These are phyloP conservation scores for Ophiostoma australiae DNA, from an alignment of 2,329 filamentous ascomycete species.

Conservation along the genomic window DNA sequence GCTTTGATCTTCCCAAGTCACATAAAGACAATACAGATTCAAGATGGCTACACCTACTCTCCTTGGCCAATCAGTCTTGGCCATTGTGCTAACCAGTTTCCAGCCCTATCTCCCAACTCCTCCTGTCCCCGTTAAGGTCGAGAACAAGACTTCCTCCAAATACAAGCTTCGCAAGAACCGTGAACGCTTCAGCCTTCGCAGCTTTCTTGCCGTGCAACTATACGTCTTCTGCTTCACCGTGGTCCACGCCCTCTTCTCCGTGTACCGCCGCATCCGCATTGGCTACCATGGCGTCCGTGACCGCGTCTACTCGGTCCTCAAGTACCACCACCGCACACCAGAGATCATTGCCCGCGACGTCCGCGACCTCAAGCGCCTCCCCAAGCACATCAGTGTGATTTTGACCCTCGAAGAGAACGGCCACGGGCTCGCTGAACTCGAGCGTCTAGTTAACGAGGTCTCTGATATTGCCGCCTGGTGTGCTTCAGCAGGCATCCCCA, in stretches of 20 bases:
- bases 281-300: constrained; percentile 74
- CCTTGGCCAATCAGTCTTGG: background rate
- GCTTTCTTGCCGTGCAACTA: constrained; percentile 57
- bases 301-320: constrained; percentile 72
- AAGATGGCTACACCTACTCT: background rate
- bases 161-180: constrained; percentile 28
- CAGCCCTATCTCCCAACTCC: constrained; percentile 3
- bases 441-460: constrained; percentile 81
- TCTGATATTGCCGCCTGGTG: constrained; percentile 93
- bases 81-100: constrained; percentile 2
- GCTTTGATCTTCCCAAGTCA: background rate
- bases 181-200: constrained; percentile 53
- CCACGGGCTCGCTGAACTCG: constrained; percentile 66
- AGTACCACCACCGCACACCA: constrained; percentile 93
- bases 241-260: constrained; percentile 76
- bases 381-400: constrained; percentile 82
- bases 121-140: background rate
- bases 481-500: constrained; percentile 78
- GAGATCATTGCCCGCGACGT: constrained; percentile 89
- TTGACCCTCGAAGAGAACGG: constrained; percentile 68
- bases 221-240: constrained; percentile 63
- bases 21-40: background rate
- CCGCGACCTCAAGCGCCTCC: constrained; percentile 64
- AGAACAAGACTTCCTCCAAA: constrained; percentile 14
- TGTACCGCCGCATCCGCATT: constrained; percentile 79